Base-by-base conservation (phyloP, 306 rosid genomes). In the Rosa rugosa region DNA sequence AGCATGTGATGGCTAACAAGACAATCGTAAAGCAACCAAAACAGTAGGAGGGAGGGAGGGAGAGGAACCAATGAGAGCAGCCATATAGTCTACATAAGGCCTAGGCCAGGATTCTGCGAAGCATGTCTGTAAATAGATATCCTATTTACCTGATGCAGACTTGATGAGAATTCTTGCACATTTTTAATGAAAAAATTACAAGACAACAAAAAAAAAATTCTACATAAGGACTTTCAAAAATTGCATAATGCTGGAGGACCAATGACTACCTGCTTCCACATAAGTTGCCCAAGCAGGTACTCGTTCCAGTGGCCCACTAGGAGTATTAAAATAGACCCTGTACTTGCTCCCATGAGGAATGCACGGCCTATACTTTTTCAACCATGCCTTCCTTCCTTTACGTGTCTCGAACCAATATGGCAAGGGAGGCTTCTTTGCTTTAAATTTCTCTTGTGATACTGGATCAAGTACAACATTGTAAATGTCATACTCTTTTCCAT, bases 241-340 rank as follows among this genome's bases (percentile, higher is more conserved):
- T 67, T 50, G 70, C 60, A 66, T 50, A 79, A 77, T 64, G 50
- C 27, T 63, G 7, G 69, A 80, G 23, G 72, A 18, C 50, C 69
- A 79, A 75, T 59, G n/a, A 83, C 51, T 72, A 95, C 99, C 98
- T 60, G 99, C 97, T 76, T 91, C 90, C 81, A 95, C 99, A 86
- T 92, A 95, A 62, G 98, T 87, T 84, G 99, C 99, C 99, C 99
- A 95, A 87, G 99, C 97, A 83, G 99, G 99, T 45, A 95, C 89
- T 79, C 99, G 81, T 76, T 95, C 99, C 89, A 95, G 70, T 20
- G 97, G 91, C 77, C 98, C 98, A 78, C 79, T 86, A 44, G 99
- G 89, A 86, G 99, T 92, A 91, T 95, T 95, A 76, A 95, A 91
- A 87, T 91, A 95, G 57, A 95, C 99, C 81, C 98, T 87, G 82